Conservation (phyloP, 2,329 filamentous ascomycete genomes). For the Paraphoma chrysanthemicola region DNA sequence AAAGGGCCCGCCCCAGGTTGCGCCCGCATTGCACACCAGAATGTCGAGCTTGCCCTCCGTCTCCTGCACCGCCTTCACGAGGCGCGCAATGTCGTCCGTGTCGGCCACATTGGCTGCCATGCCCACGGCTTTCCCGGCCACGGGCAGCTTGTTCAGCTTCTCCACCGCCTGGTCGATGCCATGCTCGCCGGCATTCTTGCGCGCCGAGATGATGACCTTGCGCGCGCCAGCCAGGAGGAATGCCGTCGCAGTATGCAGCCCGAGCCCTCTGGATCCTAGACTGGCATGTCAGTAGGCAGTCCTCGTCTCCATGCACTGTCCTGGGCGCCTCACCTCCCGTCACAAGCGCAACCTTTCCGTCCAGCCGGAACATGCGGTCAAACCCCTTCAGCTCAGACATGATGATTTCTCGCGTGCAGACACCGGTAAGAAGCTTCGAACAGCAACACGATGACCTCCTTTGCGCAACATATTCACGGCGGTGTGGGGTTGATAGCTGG, state of each 20-base stretch:
- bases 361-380: slow-evolving; percentile 44
- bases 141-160: slow-evolving; percentile 47
- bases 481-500: slow-evolving; percentile 13
- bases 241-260: slow-evolving; percentile 48
- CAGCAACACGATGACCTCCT: background rate
- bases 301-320: background rate
- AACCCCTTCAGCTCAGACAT: slow-evolving; percentile 45
- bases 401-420: background rate
- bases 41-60: slow-evolving; percentile 45
- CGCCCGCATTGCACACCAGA: slow-evolving; percentile 49
- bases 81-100: slow-evolving; percentile 42
- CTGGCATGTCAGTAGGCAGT: too few species aligned
- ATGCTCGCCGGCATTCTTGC: slow-evolving; percentile 46
- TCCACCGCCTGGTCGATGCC: slow-evolving; percentile 49
- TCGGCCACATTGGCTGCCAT: slow-evolving; percentile 49
- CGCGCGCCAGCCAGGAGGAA: slow-evolving; percentile 50
- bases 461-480: slow-evolving; percentile 18
- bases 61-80: slow-evolving; percentile 42
- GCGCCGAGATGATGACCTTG: slow-evolving; percentile 48
- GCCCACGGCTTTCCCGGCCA: slow-evolving; percentile 41
- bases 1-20: slow-evolving; percentile 49
- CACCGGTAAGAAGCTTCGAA: background rate
- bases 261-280: slow-evolving; percentile 49
- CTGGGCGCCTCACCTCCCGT: slow-evolving; percentile 38
- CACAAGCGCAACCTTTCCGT: slow-evolving; percentile 47